Base-by-base conservation (phyloP, 495 filamentous ascomycete species). In the Collariella sp. region DNA sequence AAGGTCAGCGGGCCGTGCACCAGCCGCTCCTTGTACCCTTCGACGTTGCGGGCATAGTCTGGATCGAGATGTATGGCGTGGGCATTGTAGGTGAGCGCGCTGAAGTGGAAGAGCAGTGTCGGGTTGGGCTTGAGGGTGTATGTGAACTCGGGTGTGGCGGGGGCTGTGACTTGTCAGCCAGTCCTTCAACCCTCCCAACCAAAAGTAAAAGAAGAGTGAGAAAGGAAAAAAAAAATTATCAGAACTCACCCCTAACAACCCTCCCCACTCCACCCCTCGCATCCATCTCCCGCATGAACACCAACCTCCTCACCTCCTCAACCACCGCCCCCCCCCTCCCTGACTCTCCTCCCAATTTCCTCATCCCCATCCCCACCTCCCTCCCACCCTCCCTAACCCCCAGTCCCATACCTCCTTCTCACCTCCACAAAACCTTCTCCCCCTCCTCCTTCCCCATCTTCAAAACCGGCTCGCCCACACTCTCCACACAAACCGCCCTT, bases 1-100 rank as follows among this genome's bases (percentile, higher is more conserved):
- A 91, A 70, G n/a, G 80, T 80, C 59, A 97, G 72, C 0, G 91
- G 91, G 0, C 91, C 91, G 62, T 96, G 91, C 26, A 95, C 86
- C 12, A 97, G 76, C 22, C 88, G 72, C 47, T 83, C 78, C 12
- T 74, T 77, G 64, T 91, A 82, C 7, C 86, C 87, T 67, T 97
- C 91, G 2, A 80, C 69, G 26, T 80, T 71, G 18, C 76, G 77
- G 19, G 82, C 82, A 69, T 88, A 95, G 15, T 72, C 52, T 4
- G 75, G 78, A 64, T 95, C 87, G n/a, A 93, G 76, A 61, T 95
- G 89, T 52, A 95, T 94, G 6, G 76, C 71, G 63, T 95, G 89
- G 6, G 88, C 86, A 66, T 95, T 95, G 76, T 86, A 89, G 5
- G 84, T 89, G 16, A 95, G 76, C 0, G 87, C 87, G 26, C 83